phyloP scores from a whole-genome alignment of 2,329 filamentous ascomycete species.

The Xylaria sp. region DNA sequence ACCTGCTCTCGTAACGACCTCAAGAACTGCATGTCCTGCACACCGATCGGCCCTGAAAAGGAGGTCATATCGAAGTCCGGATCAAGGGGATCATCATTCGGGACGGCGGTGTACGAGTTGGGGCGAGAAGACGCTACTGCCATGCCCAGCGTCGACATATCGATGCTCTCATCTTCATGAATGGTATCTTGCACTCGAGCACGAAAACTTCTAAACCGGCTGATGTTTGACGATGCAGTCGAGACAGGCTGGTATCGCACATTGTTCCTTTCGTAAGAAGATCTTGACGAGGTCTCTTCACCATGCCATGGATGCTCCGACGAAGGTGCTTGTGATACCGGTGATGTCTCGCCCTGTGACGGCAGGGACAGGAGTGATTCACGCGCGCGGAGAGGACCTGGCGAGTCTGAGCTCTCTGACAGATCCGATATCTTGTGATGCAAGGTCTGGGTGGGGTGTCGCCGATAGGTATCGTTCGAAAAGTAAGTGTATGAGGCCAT shows the following conservation, averaged over 20 bases:
- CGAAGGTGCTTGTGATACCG: slow-evolving; percentile 2
- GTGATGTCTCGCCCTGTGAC: slow-evolving; percentile 23
- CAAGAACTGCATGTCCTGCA: slow-evolving; percentile 42
- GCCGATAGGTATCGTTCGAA: slow-evolving; percentile 17
- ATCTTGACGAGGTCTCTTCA: slow-evolving; percentile 22
- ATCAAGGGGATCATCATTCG: slow-evolving; percentile 25
- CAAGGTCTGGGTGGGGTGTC: slow-evolving; percentile 19
- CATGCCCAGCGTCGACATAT: slow-evolving; percentile 29
- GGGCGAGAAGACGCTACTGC: slow-evolving; percentile 32
- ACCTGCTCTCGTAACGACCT: slow-evolving; percentile 47
- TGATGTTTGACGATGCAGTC: slow-evolving; percentile 15
- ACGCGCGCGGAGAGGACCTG: slow-evolving; percentile 24
- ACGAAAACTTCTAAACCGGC: slow-evolving; percentile 26
- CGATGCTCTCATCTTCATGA: slow-evolving; percentile 31
- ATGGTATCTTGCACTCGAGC: slow-evolving; percentile 26
- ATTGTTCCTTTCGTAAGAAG: slow-evolving; percentile 21
- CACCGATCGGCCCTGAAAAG: slow-evolving; percentile 41
- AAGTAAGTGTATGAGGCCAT: slow-evolving; percentile 28
- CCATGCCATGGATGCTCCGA: slow-evolving; percentile 20
- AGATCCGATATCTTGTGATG: slow-evolving; percentile 30
- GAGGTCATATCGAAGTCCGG: slow-evolving; percentile 43
- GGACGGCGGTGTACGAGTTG: slow-evolving; percentile 29
- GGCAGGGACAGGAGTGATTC: slow-evolving; percentile 32
- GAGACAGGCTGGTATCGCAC: slow-evolving; percentile 25
- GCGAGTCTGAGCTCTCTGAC: slow-evolving; percentile 26